Evolutionary conservation across 2,329 filamentous ascomycete species (phyloP).

Genomic region (Thielaviopsis musarum): DNA sequence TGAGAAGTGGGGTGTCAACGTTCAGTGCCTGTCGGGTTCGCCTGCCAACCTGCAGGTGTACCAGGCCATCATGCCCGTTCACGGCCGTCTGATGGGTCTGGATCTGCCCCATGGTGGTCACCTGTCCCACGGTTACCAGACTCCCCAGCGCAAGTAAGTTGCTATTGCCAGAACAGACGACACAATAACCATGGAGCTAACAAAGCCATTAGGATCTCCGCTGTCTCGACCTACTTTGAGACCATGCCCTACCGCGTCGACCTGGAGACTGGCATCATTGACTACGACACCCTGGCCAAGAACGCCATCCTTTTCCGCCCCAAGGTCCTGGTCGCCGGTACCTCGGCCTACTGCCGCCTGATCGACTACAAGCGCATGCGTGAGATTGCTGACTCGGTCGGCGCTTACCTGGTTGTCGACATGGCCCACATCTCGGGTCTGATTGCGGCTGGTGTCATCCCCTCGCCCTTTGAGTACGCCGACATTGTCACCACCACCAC

Average conservation of each 20-base stretch:
- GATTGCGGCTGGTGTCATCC: slow-evolving; percentile 82
- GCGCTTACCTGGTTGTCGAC: slow-evolving; percentile 88
- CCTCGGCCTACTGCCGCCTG: slow-evolving; percentile 92
- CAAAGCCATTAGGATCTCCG: slow-evolving; percentile 53
- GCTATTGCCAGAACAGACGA: too few relatives aligned
- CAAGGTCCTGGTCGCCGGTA: slow-evolving; percentile 91
- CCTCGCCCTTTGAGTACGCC: slow-evolving; percentile 79
- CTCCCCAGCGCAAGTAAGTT: slow-evolving; percentile 69
- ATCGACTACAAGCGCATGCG: slow-evolving; percentile 96
- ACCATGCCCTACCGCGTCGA: slow-evolving; percentile 92
- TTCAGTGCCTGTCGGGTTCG: slow-evolving; percentile 82
- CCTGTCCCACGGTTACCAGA: slow-evolving; percentile 95
- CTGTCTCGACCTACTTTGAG: slow-evolving; percentile 97
- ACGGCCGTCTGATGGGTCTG: slow-evolving; percentile 92
- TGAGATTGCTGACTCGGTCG: slow-evolving; percentile 82
- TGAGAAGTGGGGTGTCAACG: slow-evolving; percentile 95
- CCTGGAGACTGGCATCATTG: slow-evolving; percentile 83
- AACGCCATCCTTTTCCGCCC: slow-evolving; percentile 84
- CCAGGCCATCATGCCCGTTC: slow-evolving; percentile 88
- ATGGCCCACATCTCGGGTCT: slow-evolving; percentile 99
- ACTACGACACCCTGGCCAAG: slow-evolving; percentile 86
- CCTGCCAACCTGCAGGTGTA: slow-evolving; percentile 97
- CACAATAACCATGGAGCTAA: not conserved
- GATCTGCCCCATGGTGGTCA: slow-evolving; percentile 91
- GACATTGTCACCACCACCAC: slow-evolving; percentile 98